Evolutionary conservation across 2,329 filamentous ascomycete genomes (phyloP).

Genomic region (Ophiosphaerella narmari): DNA sequence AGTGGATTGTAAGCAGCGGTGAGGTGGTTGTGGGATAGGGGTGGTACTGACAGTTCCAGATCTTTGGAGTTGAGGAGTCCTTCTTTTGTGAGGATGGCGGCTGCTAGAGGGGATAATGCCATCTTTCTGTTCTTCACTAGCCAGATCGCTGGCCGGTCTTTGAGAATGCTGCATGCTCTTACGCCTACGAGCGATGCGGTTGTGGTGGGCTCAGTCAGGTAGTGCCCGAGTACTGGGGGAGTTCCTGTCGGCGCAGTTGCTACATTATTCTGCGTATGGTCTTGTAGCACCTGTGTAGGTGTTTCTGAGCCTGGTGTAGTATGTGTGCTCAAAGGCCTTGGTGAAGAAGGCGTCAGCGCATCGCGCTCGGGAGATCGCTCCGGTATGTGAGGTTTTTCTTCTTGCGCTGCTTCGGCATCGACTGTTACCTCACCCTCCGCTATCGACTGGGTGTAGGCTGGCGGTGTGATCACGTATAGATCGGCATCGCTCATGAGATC

Average conservation of each 20-base stretch:
- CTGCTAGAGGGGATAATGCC: slow-evolving; percentile 32
- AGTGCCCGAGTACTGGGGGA: slow-evolving; percentile 6
- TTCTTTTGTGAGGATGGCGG: slow-evolving; percentile 33
- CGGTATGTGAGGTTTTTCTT: slow-evolving; percentile 11
- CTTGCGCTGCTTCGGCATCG: slow-evolving; percentile 17
- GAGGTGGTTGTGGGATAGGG: no score
- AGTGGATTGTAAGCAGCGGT: background rate
- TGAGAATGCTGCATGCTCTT: slow-evolving; percentile 28
- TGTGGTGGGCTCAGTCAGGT: slow-evolving; percentile 12
- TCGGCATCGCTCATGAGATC: slow-evolving; percentile 18
- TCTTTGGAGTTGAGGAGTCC: slow-evolving; percentile 27
- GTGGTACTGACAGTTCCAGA: slow-evolving; percentile 29
- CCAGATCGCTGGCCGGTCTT: slow-evolving; percentile 34
- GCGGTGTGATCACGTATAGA: slow-evolving; percentile 21
- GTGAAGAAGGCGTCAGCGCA: background rate
- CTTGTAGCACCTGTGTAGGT: background rate
- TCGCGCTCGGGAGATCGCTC: background rate
- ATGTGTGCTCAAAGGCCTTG: background rate
- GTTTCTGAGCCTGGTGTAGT: background rate
- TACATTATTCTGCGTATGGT: background rate
- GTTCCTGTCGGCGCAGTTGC: background rate
- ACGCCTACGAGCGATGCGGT: slow-evolving; percentile 12
- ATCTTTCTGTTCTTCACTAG: slow-evolving; percentile 28
- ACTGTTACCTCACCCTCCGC: slow-evolving; percentile 18
- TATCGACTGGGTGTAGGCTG: slow-evolving; percentile 22